phyloP scores from a whole-genome alignment of 306 rosid species.

The Vigna trinervia region DNA sequence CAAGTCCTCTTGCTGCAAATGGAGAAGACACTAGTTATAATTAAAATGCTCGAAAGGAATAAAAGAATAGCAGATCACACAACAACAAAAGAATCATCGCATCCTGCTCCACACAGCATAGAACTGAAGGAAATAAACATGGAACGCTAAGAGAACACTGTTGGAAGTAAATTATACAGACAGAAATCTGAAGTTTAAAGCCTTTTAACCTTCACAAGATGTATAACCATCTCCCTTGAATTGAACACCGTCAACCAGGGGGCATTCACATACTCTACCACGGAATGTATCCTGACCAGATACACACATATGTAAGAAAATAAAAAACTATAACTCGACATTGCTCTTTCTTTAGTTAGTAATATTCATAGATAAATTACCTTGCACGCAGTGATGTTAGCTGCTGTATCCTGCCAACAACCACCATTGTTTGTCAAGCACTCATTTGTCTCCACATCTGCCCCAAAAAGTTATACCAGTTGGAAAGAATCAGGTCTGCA shows the following conservation, averaged over 20 bases:
- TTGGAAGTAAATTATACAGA: constrained; percentile 12
- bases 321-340: background rate
- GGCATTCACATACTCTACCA: constrained; percentile 95
- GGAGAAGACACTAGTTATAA: constrained; percentile 42
- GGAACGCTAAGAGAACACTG: constrained; percentile 4
- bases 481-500: constrained; percentile 11
- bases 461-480: constrained; percentile 37
- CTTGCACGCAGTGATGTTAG: constrained; percentile 91
- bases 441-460: constrained; percentile 90
- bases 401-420: constrained; percentile 80
- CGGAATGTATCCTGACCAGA: constrained; percentile 84
- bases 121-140: constrained; percentile 36
- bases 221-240: constrained; percentile 96
- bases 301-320: constrained; percentile 17
- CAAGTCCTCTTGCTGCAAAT: constrained; percentile 84
- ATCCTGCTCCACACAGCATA: constrained; percentile 17
- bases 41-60: background rate
- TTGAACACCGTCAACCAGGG: constrained; percentile 86
- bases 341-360: constrained; percentile 4
- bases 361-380: constrained; percentile 48
- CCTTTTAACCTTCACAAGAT: constrained; percentile 66
- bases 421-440: constrained; percentile 86
- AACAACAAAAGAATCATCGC: constrained; percentile 19
- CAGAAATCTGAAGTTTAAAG: constrained; percentile 24
- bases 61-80: constrained; percentile 11